Conservation (phyloP, 129 eudicot species). For the Silybum marianum region DNA sequence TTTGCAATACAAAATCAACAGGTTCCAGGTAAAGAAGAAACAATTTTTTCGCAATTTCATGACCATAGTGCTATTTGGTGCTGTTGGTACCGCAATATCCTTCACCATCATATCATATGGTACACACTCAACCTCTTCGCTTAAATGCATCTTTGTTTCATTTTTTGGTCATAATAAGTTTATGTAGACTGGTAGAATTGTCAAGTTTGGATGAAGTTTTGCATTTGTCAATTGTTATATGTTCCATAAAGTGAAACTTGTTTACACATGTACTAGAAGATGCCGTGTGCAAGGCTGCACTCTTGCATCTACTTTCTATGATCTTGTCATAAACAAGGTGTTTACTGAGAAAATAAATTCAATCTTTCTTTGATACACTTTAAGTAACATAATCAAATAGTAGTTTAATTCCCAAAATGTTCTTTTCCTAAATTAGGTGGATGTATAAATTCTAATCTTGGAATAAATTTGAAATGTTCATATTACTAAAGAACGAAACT, state of each 20-base stretch:
- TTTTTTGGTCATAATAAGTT: background rate
- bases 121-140: conserved; percentile 39
- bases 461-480: background rate
- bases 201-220: conserved; percentile 1
- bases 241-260: conserved; percentile 11
- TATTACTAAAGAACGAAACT: background rate
- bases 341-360: background rate
- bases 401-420: conserved; percentile 11
- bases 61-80: conserved; percentile 88
- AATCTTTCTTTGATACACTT: conserved; percentile 2
- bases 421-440: conserved; percentile 9
- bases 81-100: conserved; percentile 80
- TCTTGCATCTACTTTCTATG: conserved; percentile 9
- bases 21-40: conserved; percentile 93
- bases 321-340: conserved; percentile 14
- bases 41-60: conserved; percentile 89
- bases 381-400: background rate
- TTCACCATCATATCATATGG: conserved; percentile 84
- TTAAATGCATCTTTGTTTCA: background rate
- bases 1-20: conserved; percentile 37
- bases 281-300: background rate
- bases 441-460: background rate
- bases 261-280: conserved; percentile 5
- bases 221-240: background rate
- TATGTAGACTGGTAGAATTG: background rate